These are phyloP conservation scores for Pestalotiopsis sp. DNA, from an alignment of 2,329 filamentous ascomycete species.

Conservation along the genomic window DNA sequence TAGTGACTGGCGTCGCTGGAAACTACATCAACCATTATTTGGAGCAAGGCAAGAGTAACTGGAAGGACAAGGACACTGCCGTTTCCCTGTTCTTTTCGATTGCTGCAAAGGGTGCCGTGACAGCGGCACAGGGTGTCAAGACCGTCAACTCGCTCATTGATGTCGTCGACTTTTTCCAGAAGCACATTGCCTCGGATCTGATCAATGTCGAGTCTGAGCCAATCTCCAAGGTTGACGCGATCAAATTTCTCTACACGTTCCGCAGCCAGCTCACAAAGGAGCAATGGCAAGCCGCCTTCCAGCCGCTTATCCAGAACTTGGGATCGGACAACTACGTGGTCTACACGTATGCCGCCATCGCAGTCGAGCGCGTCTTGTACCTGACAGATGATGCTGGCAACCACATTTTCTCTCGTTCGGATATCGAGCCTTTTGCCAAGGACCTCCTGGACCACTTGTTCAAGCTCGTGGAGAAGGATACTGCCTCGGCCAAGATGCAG, in stretches of 20 bases:
- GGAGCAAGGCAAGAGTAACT: constrained; percentile 77
- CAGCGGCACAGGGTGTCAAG: constrained; percentile 86
- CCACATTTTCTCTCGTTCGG: constrained; percentile 77
- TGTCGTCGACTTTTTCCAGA: constrained; percentile 93
- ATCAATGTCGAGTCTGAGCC: constrained; percentile 71
- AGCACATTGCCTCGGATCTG: constrained; percentile 87
- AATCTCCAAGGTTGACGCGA: constrained; percentile 94
- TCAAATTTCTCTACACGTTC: constrained; percentile 98
- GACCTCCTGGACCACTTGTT: constrained; percentile 90
- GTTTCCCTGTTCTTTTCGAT: constrained; percentile 95
- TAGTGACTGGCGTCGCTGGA: constrained; percentile 85
- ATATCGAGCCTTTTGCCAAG: constrained; percentile 80
- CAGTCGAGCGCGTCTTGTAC: constrained; percentile 89
- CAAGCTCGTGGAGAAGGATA: constrained; percentile 83
- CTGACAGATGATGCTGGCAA: constrained; percentile 75
- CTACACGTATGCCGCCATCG: constrained; percentile 96
- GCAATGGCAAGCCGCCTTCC: constrained; percentile 89
- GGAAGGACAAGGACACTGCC: constrained; percentile 98
- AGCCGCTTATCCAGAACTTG: constrained; percentile 87
- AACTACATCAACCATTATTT: constrained; percentile 88
- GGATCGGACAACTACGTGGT: constrained; percentile 92
- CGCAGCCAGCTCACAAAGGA: constrained; percentile 90
- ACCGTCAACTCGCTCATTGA: constrained; percentile 86
- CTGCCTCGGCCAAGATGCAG: constrained; percentile 87
- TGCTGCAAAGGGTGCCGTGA: constrained; percentile 87